Base-by-base conservation (phyloP, 345 rosid species). In the Crucihimalaya himalaica region DNA sequence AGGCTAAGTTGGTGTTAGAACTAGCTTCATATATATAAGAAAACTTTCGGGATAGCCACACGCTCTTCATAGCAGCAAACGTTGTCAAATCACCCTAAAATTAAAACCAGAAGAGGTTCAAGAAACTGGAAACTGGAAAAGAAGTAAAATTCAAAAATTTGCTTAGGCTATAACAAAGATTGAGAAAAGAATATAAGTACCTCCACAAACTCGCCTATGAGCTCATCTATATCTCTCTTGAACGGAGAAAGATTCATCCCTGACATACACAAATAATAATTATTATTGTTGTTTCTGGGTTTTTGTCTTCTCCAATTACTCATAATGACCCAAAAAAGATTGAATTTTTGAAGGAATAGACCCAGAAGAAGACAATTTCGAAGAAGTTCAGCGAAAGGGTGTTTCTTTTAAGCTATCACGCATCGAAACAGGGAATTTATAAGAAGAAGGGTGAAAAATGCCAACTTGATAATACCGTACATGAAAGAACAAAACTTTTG, bases 191-290 rank as follows among this genome's bases (percentile, higher is more conserved):
- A 52, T 6, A 18, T 8, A 67, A 68, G 6, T 28, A 88, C 90
- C 89, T 85, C 60, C 19, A 64, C 82, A 63, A 88, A 86, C 64
- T 85, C 84, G 16, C 80, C 23, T 21, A 88, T 81, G 16, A 88
- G 86, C 72, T 83, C 90, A 76, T 88, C 84, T 21, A 86, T 85
- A 81, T 86, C 93, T 68, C 37, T 78, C 84, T 86, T 85, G 76
- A 85, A 88, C 1, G 82, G 79, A 74, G 88, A 73, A 21, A 88
- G 78, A 70, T 73, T 68, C 80, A 83, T 57, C 57, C 56, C 39
- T 72, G 63, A 29, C 35, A 66, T 10, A 52, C 56, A 57, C 42
- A 27, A 35, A 42, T 48, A 21, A 13, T 48, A 37, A 35, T 9
- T 9, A 3, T 23, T 70, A 51, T 68, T 63, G 37, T 52, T 62